A percentile compares a stretch with the other conserved stretches of the same genome.
phyloP scores from a whole-genome alignment of 2,329 filamentous ascomycete species.

The Aspergillus calidoustus region DNA sequence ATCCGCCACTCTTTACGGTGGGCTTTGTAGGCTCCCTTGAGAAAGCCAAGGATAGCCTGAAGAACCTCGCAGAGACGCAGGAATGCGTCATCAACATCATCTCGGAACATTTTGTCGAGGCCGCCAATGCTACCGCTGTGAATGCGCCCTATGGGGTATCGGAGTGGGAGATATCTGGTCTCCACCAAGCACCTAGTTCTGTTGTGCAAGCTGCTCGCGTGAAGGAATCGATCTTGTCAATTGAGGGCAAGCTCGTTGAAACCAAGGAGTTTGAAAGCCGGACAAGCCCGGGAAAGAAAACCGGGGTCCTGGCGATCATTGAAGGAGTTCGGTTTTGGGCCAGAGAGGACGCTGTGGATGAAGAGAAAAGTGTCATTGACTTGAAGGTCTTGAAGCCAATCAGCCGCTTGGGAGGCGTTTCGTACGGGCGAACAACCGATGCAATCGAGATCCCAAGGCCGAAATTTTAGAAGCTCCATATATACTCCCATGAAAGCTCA shows the following conservation, averaged over 20 bases:
- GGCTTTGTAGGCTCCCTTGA: constrained; percentile 62
- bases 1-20: constrained; percentile 80
- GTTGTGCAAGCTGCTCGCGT: constrained; percentile 74
- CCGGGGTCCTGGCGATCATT: constrained; percentile 73
- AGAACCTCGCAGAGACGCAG: constrained; percentile 70
- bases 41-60: constrained; percentile 76
- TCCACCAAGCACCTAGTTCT: constrained; percentile 70
- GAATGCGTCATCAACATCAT: constrained; percentile 91
- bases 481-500: background rate
- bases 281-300: constrained; percentile 72
- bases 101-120: constrained; percentile 81
- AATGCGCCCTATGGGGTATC: constrained; percentile 76
- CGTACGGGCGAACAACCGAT: constrained; percentile 73
- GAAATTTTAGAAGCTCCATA: constrained; percentile 24
- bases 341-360: constrained; percentile 83
- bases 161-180: constrained; percentile 79
- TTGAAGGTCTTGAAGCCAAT: constrained; percentile 76
- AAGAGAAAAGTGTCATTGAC: constrained; percentile 74
- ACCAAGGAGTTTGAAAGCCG: constrained; percentile 77
- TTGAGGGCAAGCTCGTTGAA: constrained; percentile 79
- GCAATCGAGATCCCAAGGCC: constrained; percentile 68
- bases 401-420: constrained; percentile 81
- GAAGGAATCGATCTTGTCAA: constrained; percentile 78
- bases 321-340: constrained; percentile 90
- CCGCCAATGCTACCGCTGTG: constrained; percentile 79